phyloP scores from a whole-genome alignment of 306 rosid genomes.

The Begonia masoniana region DNA sequence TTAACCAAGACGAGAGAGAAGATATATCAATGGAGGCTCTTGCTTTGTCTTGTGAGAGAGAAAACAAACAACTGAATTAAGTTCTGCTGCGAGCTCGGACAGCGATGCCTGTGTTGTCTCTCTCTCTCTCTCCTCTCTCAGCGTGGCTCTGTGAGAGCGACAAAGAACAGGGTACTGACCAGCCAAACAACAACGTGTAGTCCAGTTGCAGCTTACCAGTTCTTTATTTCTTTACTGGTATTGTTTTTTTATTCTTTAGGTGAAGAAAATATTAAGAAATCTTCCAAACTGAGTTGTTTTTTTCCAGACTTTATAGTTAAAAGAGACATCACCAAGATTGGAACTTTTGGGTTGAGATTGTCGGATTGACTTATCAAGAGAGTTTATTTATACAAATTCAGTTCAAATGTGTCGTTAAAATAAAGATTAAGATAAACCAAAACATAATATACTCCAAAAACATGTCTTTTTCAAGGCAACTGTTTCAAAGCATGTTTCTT shows the following conservation, averaged over 20 bases:
- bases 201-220: conserved; percentile 19
- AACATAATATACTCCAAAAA: too few relatives aligned
- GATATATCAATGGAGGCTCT: not conserved
- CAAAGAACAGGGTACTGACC: conserved; percentile 3
- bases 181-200: conserved; percentile 14
- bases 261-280: not conserved
- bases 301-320: too few relatives aligned
- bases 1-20: not conserved
- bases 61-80: conserved; percentile 1
- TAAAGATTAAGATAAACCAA: too few relatives aligned
- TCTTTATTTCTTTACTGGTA: conserved; percentile 2
- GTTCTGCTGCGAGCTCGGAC: conserved; percentile 18
- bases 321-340: too few relatives aligned
- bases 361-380: too few relatives aligned
- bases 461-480: too few relatives aligned
- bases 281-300: too few relatives aligned
- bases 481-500: too few relatives aligned
- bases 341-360: too few relatives aligned
- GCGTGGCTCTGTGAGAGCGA: conserved; percentile 6
- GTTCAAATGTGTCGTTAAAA: too few relatives aligned
- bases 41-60: conserved; percentile 9
- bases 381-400: too few relatives aligned
- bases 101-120: conserved; percentile 41
- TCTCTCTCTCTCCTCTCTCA: conserved; percentile 7
- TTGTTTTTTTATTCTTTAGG: not conserved